Conservation (phyloP, 1,284 basidiomycete genomes). For the Apiotrichum akiyoshidainum region DNA sequence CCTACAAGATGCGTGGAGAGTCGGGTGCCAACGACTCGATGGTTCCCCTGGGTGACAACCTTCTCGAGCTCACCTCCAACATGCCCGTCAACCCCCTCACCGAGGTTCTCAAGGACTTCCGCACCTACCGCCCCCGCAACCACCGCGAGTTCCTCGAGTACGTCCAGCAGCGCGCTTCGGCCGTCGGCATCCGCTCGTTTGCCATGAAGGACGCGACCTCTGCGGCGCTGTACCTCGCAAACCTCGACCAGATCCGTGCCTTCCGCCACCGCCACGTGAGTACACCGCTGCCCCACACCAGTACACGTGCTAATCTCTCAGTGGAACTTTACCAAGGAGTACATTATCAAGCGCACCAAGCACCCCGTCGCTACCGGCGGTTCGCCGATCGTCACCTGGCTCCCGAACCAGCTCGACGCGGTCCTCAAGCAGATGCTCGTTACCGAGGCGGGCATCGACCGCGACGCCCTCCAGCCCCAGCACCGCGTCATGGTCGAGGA, state of each 20-base stretch:
- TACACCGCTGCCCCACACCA: not conserved
- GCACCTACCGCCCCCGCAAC: slow-evolving; percentile 24
- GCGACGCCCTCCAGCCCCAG: slow-evolving; percentile 14
- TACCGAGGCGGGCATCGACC: slow-evolving; percentile 17
- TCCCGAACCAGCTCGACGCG: slow-evolving; percentile 23
- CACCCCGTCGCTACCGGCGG: slow-evolving; percentile 23
- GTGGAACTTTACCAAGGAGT: slow-evolving; percentile 15
- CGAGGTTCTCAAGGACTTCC: slow-evolving; percentile 24
- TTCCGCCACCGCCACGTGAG: slow-evolving; percentile 24
- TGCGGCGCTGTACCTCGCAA: slow-evolving; percentile 20
- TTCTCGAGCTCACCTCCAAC: slow-evolving; percentile 21
- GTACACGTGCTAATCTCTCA: not conserved
- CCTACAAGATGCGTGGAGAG: slow-evolving; percentile 24
- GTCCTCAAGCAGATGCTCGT: slow-evolving; percentile 15
- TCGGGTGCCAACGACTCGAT: slow-evolving; percentile 25
- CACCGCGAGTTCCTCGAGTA: slow-evolving; percentile 23
- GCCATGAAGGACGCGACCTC: slow-evolving; percentile 16
- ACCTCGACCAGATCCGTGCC: slow-evolving; percentile 25
- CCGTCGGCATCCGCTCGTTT: slow-evolving; percentile 19
- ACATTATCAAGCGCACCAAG: slow-evolving; percentile 16
- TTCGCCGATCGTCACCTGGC: slow-evolving; percentile 20
- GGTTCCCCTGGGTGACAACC: slow-evolving; percentile 25
- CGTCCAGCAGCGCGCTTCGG: slow-evolving; percentile 18
- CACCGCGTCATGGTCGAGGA: slow-evolving; percentile 19
- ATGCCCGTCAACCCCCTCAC: slow-evolving; percentile 23